Evolutionary conservation across 2,329 filamentous ascomycete species (phyloP).

Genomic region (Keithomyces neogunnii): DNA sequence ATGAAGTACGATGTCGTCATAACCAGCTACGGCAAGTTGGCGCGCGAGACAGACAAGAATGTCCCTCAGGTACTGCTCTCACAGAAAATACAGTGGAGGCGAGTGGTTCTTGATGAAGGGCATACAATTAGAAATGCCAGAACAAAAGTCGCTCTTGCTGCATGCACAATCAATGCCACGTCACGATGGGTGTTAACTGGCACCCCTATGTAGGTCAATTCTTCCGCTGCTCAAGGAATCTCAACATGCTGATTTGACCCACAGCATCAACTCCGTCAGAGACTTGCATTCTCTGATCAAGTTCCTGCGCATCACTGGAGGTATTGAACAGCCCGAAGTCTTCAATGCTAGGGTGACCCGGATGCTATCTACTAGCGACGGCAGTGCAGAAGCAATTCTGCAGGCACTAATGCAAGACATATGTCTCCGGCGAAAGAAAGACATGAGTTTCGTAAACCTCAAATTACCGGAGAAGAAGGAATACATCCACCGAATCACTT

Average conservation of each 20-base stretch:
- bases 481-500: conserved; percentile 66
- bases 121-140: conserved; percentile 73
- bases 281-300: conserved; percentile 74
- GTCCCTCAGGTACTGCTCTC: conserved; percentile 31
- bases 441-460: conserved; percentile 81
- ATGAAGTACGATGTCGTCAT: conserved; percentile 66
- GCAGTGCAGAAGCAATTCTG: conserved; percentile 53
- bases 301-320: conserved; percentile 68
- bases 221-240: too few relatives aligned
- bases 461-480: conserved; percentile 70
- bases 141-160: conserved; percentile 64
- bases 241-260: conserved; percentile 15
- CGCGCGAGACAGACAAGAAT: conserved; percentile 49
- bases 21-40: conserved; percentile 74
- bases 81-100: conserved; percentile 55
- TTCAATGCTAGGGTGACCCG: conserved; percentile 59
- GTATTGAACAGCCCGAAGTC: conserved; percentile 61
- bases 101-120: conserved; percentile 75
- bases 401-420: conserved; percentile 73
- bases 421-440: conserved; percentile 73
- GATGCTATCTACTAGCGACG: conserved; percentile 51
- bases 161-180: conserved; percentile 55
- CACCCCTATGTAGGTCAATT: conserved; percentile 58
- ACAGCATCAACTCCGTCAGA: conserved; percentile 64
- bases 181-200: conserved; percentile 75